These are phyloP conservation scores for Anacardium occidentale DNA, from an alignment of 345 rosid genomes.

Conservation along the genomic window DNA sequence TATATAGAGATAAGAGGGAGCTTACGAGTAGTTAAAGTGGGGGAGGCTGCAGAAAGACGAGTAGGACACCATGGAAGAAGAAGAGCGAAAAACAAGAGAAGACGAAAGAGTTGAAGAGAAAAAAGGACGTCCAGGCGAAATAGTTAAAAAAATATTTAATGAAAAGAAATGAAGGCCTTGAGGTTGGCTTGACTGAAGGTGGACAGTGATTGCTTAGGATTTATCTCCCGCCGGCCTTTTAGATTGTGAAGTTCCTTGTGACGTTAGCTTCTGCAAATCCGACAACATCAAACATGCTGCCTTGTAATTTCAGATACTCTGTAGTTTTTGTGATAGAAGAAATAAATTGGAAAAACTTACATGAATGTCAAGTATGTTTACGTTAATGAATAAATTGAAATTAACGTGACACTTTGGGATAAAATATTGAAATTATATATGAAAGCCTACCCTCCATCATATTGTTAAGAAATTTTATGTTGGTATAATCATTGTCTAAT, in stretches of 20 bases:
- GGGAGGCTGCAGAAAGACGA: conserved; percentile 29
- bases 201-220: conserved; percentile 8
- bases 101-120: background rate
- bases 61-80: conserved; percentile 43
- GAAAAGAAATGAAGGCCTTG: background rate
- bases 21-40: conserved; percentile 37
- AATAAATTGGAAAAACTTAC: too few species aligned
- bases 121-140: conserved; percentile 12
- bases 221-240: conserved; percentile 38
- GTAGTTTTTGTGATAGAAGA: too few species aligned
- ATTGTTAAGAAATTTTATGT: too few species aligned
- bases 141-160: background rate
- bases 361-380: too few species aligned
- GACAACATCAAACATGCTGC: conserved; percentile 1
- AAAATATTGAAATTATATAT: too few species aligned
- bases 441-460: too few species aligned
- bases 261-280: too few species aligned
- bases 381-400: too few species aligned
- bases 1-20: conserved; percentile 13
- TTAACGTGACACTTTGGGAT: too few species aligned
- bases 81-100: conserved; percentile 5
- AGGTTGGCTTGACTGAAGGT: background rate
- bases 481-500: too few species aligned
- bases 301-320: too few species aligned
- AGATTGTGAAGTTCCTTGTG: background rate